Conservation (phyloP, 495 filamentous ascomycete genomes). For the Lophiostoma macrostomum region DNA sequence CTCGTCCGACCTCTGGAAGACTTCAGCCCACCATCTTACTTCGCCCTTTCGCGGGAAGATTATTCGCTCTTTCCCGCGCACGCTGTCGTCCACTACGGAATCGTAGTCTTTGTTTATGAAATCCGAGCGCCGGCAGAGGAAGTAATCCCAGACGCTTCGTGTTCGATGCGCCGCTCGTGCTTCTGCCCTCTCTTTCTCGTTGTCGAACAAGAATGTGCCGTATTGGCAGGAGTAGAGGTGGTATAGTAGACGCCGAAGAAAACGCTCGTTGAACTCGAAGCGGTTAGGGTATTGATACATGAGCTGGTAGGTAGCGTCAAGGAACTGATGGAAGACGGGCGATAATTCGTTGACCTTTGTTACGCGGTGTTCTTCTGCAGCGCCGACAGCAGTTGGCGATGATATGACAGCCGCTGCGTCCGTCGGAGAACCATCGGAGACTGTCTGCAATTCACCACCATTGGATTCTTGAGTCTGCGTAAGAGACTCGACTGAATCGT, state of each 20-base stretch:
- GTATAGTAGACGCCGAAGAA: slow-evolving; percentile 84
- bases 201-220: slow-evolving; percentile 94
- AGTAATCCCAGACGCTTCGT: slow-evolving; percentile 94
- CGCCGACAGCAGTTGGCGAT: slow-evolving; percentile 34
- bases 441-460: slow-evolving; percentile 58
- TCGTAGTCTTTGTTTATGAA: slow-evolving; percentile 83
- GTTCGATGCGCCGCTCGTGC: slow-evolving; percentile 66
- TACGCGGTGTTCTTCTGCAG: slow-evolving; percentile 49
- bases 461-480: slow-evolving; percentile 44
- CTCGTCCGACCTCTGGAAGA: slow-evolving; percentile 76
- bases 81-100: slow-evolving; percentile 67
- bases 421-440: slow-evolving; percentile 5
- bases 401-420: slow-evolving; percentile 44
- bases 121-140: slow-evolving; percentile 70
- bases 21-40: slow-evolving; percentile 87
- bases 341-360: slow-evolving; percentile 80
- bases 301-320: slow-evolving; percentile 92
- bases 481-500: slow-evolving; percentile 62
- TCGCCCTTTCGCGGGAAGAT: slow-evolving; percentile 69
- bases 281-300: slow-evolving; percentile 81
- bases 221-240: slow-evolving; percentile 97
- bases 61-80: slow-evolving; percentile 74
- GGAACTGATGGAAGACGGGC: slow-evolving; percentile 98
- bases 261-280: slow-evolving; percentile 97
- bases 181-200: slow-evolving; percentile 84